Conservation (phyloP, 345 rosid genomes). For the Euphorbia lathyris region DNA sequence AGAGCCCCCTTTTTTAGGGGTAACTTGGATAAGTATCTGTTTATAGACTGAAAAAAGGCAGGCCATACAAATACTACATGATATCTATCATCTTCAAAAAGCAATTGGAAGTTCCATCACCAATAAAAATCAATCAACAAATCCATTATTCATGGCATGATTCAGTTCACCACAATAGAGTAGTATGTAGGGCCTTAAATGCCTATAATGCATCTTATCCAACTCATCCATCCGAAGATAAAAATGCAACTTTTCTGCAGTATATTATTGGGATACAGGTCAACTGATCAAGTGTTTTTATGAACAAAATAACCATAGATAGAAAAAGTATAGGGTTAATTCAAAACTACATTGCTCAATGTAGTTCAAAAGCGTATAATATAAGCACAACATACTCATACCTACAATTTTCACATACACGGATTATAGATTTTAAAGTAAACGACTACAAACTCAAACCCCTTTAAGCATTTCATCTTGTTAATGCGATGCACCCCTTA, state of each 20-base stretch:
- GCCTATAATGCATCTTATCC: neutral
- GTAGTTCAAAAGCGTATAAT: slow-evolving; percentile 27
- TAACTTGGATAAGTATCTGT: too few relatives aligned
- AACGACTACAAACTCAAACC: slow-evolving; percentile 38
- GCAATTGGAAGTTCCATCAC: neutral
- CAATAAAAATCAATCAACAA: neutral
- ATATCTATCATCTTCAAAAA: neutral
- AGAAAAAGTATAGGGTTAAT: neutral
- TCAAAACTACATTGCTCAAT: slow-evolving; percentile 29
- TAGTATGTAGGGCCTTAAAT: neutral
- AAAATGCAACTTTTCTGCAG: neutral
- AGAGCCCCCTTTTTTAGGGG: neutral
- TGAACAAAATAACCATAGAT: neutral
- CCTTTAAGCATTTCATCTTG: slow-evolving; percentile 34
- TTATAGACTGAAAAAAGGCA: too few relatives aligned
- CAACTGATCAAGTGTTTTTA: neutral
- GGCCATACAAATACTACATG: too few relatives aligned
- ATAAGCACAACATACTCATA: slow-evolving; percentile 36
- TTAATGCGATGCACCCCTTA: slow-evolving; percentile 35
- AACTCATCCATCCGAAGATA: neutral
- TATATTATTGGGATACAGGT: neutral
- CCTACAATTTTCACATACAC: slow-evolving; percentile 59
- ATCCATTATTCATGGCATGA: neutral
- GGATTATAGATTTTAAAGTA: slow-evolving; percentile 26
- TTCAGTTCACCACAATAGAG: neutral